phyloP scores from a whole-genome alignment of 2,329 filamentous ascomycete genomes.

The Talaromyces sp. region DNA sequence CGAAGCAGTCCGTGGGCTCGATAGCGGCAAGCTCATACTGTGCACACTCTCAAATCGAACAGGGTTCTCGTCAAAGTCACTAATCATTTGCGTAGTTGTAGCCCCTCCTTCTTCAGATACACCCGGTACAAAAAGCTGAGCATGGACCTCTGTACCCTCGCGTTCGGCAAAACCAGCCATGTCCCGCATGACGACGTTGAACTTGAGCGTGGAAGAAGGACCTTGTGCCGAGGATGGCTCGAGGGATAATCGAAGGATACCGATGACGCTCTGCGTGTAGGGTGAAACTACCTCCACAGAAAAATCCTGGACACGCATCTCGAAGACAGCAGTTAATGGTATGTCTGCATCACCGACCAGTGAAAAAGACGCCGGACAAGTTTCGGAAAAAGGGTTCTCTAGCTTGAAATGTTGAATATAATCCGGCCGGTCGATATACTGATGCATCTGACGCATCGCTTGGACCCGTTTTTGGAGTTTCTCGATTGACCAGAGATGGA shows the following conservation, averaged over 20 bases:
- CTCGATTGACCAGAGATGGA: constrained; percentile 90
- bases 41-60: constrained; percentile 96
- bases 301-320: constrained; percentile 92
- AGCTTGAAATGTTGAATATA: constrained; percentile 90
- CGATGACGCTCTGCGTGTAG: constrained; percentile 85
- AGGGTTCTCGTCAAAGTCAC: constrained; percentile 86
- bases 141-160: constrained; percentile 93
- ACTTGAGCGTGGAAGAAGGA: constrained; percentile 88
- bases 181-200: constrained; percentile 98
- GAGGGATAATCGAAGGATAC: constrained; percentile 83
- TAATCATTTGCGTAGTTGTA: constrained; percentile 92
- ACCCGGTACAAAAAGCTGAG: constrained; percentile 91
- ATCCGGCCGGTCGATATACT: constrained; percentile 92
- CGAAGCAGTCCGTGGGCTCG: constrained; percentile 68
- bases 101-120: constrained; percentile 85
- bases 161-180: constrained; percentile 91
- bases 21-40: constrained; percentile 89
- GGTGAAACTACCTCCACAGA: constrained; percentile 85
- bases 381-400: constrained; percentile 88
- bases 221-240: constrained; percentile 92
- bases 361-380: constrained; percentile 87
- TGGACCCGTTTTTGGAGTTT: constrained; percentile 85
- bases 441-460: constrained; percentile 93
- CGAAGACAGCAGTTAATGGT: constrained; percentile 86
- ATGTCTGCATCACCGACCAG: constrained; percentile 91